Percentiles rank a stretch among this genome's conserved stretches.
These are phyloP conservation scores for Mycena rebaudengoi DNA, from an alignment of 768 basidiomycete species.

Conservation along the genomic window DNA sequence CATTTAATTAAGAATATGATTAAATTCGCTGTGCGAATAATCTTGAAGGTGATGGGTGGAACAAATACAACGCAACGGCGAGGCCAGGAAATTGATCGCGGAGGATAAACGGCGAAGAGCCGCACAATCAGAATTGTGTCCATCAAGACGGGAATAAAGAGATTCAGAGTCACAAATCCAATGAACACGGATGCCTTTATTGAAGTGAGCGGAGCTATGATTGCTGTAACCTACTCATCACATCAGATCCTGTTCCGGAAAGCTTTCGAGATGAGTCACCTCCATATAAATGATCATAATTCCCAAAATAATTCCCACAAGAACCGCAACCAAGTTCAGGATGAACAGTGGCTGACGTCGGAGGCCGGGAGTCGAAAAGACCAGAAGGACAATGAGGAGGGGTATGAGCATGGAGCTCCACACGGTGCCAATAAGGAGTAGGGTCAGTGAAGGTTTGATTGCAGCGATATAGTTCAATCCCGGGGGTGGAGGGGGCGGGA, in stretches of 20 bases:
- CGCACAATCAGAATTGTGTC: constrained; percentile 50
- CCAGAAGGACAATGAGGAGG: constrained; percentile 40
- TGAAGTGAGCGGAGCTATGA: constrained; percentile 30
- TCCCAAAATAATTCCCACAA: constrained; percentile 34
- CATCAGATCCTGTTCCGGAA: too few relatives aligned
- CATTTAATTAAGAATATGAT: constrained; percentile 23
- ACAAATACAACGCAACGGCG: constrained; percentile 32
- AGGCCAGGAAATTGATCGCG: constrained; percentile 19
- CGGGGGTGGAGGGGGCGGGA: constrained; percentile 35
- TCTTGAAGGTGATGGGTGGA: constrained; percentile 39
- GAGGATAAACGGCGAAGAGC: constrained; percentile 45
- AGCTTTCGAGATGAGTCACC: too few relatives aligned
- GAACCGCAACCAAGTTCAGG: constrained; percentile 40
- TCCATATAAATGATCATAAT: constrained; percentile 33
- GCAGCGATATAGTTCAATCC: constrained; percentile 39
- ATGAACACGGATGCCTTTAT: constrained; percentile 26
- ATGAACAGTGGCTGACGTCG: constrained; percentile 41
- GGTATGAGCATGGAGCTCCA: constrained; percentile 42
- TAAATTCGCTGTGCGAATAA: constrained; percentile 32
- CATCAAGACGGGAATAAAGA: constrained; percentile 42
- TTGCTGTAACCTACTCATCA: background rate
- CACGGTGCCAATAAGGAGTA: constrained; percentile 38
- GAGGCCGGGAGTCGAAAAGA: constrained; percentile 38
- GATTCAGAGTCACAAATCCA: constrained; percentile 31
- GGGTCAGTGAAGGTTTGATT: constrained; percentile 31